These are phyloP conservation scores for Dryas octopetala DNA, from an alignment of 306 rosid genomes.

Conservation along the genomic window DNA sequence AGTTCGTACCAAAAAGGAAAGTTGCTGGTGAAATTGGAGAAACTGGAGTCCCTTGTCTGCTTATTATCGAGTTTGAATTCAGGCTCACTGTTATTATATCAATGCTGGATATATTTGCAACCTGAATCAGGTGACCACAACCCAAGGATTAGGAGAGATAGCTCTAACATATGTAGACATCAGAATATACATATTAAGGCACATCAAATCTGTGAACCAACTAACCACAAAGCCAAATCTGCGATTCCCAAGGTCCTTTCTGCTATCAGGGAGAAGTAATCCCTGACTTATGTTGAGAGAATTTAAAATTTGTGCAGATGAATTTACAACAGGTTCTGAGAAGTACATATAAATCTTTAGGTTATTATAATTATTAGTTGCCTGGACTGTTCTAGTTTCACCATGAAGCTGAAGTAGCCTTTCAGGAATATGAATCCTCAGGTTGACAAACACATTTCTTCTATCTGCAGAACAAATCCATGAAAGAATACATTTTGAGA, in stretches of 20 bases:
- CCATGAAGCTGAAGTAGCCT: constrained; percentile 60
- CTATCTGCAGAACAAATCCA: constrained; percentile 57
- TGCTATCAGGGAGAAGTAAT: constrained; percentile 45
- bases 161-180: constrained; percentile 20
- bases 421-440: constrained; percentile 68
- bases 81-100: constrained; percentile 60
- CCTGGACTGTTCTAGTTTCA: constrained; percentile 74
- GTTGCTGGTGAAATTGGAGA: constrained; percentile 69
- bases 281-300: constrained; percentile 64
- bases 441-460: constrained; percentile 57
- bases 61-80: constrained; percentile 55
- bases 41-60: constrained; percentile 76
- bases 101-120: constrained; percentile 51
- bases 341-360: constrained; percentile 69
- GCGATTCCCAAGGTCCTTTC: constrained; percentile 48
- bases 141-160: constrained; percentile 27
- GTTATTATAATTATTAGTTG: constrained; percentile 61
- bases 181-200: not conserved
- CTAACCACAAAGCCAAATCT: constrained; percentile 85
- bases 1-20: constrained; percentile 69
- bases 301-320: constrained; percentile 61
- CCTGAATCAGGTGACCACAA: constrained; percentile 39
- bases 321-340: constrained; percentile 71
- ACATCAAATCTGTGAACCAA: constrained; percentile 23
- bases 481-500: not conserved